Conservation (phyloP, 306 rosid species). For the Inga leiocalycina region DNA sequence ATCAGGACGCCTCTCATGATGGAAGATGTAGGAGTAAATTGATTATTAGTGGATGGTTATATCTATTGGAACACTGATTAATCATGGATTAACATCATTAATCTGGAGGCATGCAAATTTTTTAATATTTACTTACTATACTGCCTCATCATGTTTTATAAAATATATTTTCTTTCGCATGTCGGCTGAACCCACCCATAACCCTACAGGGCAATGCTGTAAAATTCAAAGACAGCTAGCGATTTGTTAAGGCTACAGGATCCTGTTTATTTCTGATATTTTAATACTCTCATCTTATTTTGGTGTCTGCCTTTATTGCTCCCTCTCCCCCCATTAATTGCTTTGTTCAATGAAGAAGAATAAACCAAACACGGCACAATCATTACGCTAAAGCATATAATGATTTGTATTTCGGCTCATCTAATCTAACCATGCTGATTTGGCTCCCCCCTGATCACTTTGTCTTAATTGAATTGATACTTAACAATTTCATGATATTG, state of each 20-base stretch:
- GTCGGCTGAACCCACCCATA: slow-evolving; percentile 12
- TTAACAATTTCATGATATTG: too few species aligned
- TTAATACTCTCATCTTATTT: neutral
- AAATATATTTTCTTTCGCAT: neutral
- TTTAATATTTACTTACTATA: slow-evolving; percentile 3
- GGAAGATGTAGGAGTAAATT: neutral
- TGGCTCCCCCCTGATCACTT: too few species aligned
- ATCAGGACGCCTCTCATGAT: slow-evolving; percentile 29
- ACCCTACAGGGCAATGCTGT: neutral
- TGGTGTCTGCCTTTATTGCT: neutral
- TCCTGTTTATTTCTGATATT: neutral
- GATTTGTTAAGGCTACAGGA: neutral
- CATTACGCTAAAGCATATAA: too few species aligned
- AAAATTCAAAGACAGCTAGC: neutral
- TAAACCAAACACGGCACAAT: neutral
- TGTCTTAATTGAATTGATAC: too few species aligned
- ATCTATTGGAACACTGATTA: slow-evolving; percentile 18
- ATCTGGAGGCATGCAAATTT: slow-evolving; percentile 15
- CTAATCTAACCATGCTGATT: neutral
- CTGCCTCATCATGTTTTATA: slow-evolving; percentile 10
- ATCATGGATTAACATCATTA: slow-evolving; percentile 37
- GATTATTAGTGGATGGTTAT: neutral
- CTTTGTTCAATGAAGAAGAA: neutral
- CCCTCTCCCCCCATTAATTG: neutral
- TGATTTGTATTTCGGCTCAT: neutral